These are phyloP conservation scores for Fusarium abutilonis DNA, from an alignment of 2,329 filamentous ascomycete species.

Conservation along the genomic window DNA sequence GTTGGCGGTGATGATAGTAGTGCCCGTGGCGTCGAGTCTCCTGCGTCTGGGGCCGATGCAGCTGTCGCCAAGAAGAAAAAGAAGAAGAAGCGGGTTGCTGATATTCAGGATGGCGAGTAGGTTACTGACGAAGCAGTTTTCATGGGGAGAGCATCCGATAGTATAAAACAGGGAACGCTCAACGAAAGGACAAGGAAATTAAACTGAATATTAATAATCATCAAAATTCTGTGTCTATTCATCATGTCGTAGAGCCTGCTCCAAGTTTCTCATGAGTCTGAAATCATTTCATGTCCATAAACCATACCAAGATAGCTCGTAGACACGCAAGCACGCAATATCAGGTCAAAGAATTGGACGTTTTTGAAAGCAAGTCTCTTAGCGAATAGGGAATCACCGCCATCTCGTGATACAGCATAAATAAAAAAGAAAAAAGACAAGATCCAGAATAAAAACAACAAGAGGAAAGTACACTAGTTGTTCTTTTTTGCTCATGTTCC, in stretches of 20 bases:
- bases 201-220: conserved; percentile 23
- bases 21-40: conserved; percentile 29
- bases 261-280: not conserved
- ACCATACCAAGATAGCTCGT: not conserved
- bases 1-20: conserved; percentile 33
- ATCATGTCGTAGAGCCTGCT: conserved; percentile 3
- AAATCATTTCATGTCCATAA: conserved; percentile 1
- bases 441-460: conserved; percentile 28
- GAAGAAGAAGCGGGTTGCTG: conserved; percentile 52
- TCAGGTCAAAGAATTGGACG: conserved; percentile 10
- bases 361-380: conserved; percentile 31
- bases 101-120: conserved; percentile 44
- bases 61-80: conserved; percentile 61
- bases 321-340: not conserved
- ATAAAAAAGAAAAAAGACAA: conserved; percentile 41
- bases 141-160: conserved; percentile 10
- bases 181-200: conserved; percentile 25
- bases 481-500: conserved; percentile 46
- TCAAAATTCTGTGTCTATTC: conserved; percentile 8
- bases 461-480: conserved; percentile 37
- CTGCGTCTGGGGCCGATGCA: conserved; percentile 35
- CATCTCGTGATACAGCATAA: conserved; percentile 44
- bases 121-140: not conserved
- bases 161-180: conserved; percentile 8
- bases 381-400: conserved; percentile 42